A percentile compares a stretch with the other conserved stretches of the same genome.
Conservation (phyloP, 83 land plant species). For the Larix sibirica region DNA sequence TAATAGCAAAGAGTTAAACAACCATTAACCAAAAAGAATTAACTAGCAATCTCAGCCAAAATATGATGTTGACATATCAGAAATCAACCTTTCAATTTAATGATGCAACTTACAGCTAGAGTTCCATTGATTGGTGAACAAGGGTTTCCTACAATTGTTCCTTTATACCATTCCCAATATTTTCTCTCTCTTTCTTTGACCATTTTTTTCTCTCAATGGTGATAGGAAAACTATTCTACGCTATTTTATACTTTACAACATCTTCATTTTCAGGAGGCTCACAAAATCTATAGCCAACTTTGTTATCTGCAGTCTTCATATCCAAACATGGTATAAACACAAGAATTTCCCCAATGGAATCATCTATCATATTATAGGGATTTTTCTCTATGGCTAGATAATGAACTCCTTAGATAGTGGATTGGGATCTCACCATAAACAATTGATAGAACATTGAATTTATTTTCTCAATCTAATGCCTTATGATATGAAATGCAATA, state of each 20-base stretch:
- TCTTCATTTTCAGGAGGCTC: constrained; percentile 84
- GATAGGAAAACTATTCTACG: constrained; percentile 38
- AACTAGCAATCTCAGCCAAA: background rate
- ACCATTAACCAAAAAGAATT: background rate
- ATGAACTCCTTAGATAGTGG: too few species aligned
- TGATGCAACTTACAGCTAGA: constrained; percentile 30
- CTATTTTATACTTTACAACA: constrained; percentile 55
- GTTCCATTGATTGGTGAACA: constrained; percentile 56
- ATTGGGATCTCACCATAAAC: too few species aligned
- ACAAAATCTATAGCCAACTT: constrained; percentile 18
- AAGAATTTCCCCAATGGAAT: too few species aligned
- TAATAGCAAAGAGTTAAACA: constrained; percentile 14
- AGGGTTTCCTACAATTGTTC: constrained; percentile 81
- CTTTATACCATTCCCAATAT: constrained; percentile 71
- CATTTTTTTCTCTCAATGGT: constrained; percentile 42
- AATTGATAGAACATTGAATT: too few species aligned
- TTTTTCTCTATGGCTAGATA: too few species aligned
- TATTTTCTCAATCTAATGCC: too few species aligned
- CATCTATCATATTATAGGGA: too few species aligned
- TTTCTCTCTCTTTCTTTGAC: constrained; percentile 70
- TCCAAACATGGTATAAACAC: background rate
- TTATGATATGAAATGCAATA: too few species aligned
- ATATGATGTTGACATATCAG: background rate
- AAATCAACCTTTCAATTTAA: background rate
- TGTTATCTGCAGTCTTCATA: constrained; percentile 15